Base-by-base conservation (phyloP, 257 asterid genomes). In the Nicotiana knightiana region DNA sequence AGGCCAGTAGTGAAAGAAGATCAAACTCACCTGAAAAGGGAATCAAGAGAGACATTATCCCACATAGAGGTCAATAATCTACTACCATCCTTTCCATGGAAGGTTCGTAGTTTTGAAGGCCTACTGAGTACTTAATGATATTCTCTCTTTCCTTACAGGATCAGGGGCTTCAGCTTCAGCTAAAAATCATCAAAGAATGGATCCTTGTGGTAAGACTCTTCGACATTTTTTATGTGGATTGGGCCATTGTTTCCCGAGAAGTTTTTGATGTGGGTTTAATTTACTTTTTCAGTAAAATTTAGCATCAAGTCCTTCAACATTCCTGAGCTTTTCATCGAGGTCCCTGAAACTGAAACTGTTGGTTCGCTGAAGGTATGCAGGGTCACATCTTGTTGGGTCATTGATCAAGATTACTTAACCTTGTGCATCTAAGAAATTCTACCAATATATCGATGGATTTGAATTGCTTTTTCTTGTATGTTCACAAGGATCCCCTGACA, bases 311-410 rank as follows among this genome's bases (percentile, higher is more conserved):
- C 99, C 70, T 96, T 96, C 87, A 92, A 84, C 92, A 94, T 96
- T 86, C 99, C 99, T 16, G 99, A 96, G 88, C 93, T 96, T 80
- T 92, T 89, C 83, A 85, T 96, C 30, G 99, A 96, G 92, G 97
- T 96, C 86, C 94, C 99, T 67, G 98, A 96, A 90, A 91, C 89
- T 75, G 93, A 93, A 58, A 96, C 96, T 48, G 91, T 96, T 78
- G 98, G 98, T 85, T 92, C 97, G 37, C 90, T 96, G 80, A 96
- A 94, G 98, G 99, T 96, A 84, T 70, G 86, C 77, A 70, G 37
- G 39, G 8, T 26, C 58, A 53, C 58, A 16, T 75, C 78, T 13
- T 75, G 63, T 51, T 73, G 1, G 63, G 46, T 15, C 61, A n/a
- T 13, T 51, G 63, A 28, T 51, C 15, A 51, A 75, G 2, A 73